Conservation (phyloP, 768 basidiomycete genomes). For the Agrocybe chaxingu region DNA sequence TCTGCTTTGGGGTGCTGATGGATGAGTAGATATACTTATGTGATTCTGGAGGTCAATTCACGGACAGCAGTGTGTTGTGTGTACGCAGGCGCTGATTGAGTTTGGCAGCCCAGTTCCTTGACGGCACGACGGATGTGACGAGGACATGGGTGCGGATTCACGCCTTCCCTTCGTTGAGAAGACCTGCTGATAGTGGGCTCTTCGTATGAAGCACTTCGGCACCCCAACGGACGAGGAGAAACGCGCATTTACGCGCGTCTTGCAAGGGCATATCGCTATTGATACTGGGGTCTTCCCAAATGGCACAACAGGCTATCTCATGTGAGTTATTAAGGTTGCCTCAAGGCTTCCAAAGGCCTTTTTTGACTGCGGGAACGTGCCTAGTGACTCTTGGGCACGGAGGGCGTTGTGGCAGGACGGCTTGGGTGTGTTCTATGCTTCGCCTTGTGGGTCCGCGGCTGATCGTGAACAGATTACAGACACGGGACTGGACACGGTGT, state of each 20-base stretch:
- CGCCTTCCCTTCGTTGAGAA: not conserved
- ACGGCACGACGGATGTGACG: slow-evolving; percentile 95
- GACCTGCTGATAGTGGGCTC: not conserved
- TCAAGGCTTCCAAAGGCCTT: no score
- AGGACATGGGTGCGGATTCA: slow-evolving; percentile 67
- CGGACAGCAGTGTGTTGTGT: not conserved
- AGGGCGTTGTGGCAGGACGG: slow-evolving; percentile 84
- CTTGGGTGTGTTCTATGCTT: slow-evolving; percentile 50
- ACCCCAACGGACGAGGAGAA: slow-evolving; percentile 79
- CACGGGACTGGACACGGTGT: slow-evolving; percentile 96
- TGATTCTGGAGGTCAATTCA: slow-evolving; percentile 74
- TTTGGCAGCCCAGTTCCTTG: slow-evolving; percentile 69
- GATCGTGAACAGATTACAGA: slow-evolving; percentile 30
- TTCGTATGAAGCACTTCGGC: slow-evolving; percentile 71
- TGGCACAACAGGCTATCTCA: slow-evolving; percentile 65
- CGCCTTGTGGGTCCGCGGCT: not conserved
- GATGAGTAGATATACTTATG: slow-evolving; percentile 41
- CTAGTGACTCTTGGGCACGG: slow-evolving; percentile 79
- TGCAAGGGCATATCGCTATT: slow-evolving; percentile 89
- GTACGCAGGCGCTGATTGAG: not conserved
- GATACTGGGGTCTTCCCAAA: slow-evolving; percentile 82
- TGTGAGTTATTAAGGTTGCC: slow-evolving; percentile 16
- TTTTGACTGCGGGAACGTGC: not conserved
- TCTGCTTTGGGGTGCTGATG: not conserved
- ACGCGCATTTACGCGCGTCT: slow-evolving; percentile 85